A percentile compares a stretch with the other conserved stretches of the same genome.
Conservation (phyloP, 257 asterid genomes). For the Nicotiana tabacum region DNA sequence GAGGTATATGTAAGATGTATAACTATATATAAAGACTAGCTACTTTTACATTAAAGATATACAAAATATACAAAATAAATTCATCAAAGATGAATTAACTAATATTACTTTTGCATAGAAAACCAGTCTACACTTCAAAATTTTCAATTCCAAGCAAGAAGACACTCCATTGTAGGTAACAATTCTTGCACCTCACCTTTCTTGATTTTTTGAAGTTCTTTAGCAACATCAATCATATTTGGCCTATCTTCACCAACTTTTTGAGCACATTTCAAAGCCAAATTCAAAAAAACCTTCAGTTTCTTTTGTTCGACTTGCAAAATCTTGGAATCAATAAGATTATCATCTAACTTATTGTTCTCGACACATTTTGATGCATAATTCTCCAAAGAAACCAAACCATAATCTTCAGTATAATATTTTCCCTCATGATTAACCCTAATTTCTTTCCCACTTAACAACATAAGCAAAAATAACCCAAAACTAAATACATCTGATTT, state of each 20-base stretch:
- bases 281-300: background rate
- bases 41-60: too few relatives aligned
- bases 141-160: background rate
- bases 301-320: slow-evolving; percentile 3
- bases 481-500: slow-evolving; percentile 12
- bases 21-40: too few relatives aligned
- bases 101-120: background rate
- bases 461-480: background rate
- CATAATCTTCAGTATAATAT: background rate
- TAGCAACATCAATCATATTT: slow-evolving; percentile 18
- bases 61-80: background rate
- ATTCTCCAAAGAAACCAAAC: background rate
- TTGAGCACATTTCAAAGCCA: slow-evolving; percentile 10
- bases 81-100: background rate
- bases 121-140: background rate
- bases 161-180: background rate
- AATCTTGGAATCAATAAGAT: background rate
- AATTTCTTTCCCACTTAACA: background rate
- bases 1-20: too few relatives aligned
- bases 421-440: background rate
- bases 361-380: background rate
- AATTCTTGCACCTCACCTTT: background rate
- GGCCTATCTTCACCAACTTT: slow-evolving; percentile 8
- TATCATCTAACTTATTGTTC: background rate
- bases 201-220: slow-evolving; percentile 8